Percentiles rank a stretch among this genome's conserved stretches.
phyloP scores from a whole-genome alignment of 2,329 filamentous ascomycete species.

The Colletotrichum sp. region DNA sequence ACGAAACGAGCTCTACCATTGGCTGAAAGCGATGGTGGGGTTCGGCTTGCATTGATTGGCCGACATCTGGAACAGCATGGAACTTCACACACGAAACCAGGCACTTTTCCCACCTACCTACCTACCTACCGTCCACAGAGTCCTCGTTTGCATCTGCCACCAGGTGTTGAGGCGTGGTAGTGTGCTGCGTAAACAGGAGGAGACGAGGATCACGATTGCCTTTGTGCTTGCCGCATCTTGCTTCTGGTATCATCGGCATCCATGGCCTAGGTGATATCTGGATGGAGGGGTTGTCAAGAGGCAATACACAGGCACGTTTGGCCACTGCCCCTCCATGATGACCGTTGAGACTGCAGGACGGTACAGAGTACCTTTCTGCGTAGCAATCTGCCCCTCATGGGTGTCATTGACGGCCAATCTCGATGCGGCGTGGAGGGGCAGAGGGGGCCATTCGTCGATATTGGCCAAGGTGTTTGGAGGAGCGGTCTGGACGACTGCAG shows the following conservation, averaged over 20 bases:
- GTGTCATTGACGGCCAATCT: conserved; percentile 1
- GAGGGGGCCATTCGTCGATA: background rate
- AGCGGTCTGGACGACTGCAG: conserved; percentile 15
- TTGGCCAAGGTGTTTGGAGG: background rate
- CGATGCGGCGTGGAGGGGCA: background rate
- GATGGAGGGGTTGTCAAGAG: background rate
- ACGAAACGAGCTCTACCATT: background rate
- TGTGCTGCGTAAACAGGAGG: background rate
- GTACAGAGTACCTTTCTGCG: background rate
- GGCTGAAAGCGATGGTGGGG: background rate
- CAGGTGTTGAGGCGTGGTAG: background rate
- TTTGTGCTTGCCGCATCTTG: background rate
- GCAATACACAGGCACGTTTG: background rate
- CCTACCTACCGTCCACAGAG: background rate
- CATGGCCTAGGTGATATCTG: background rate
- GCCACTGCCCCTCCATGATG: background rate
- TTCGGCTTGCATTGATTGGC: conserved; percentile 15
- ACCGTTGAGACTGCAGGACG: background rate
- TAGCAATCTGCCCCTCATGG: conserved; percentile 4
- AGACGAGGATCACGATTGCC: background rate
- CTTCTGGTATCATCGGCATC: background rate
- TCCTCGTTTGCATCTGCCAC: background rate
- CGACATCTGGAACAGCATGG: conserved; percentile 20
- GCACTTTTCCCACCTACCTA: background rate
- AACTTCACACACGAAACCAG: conserved; percentile 23